phyloP scores from a whole-genome alignment of 306 rosid genomes.

The Glycine soja region DNA sequence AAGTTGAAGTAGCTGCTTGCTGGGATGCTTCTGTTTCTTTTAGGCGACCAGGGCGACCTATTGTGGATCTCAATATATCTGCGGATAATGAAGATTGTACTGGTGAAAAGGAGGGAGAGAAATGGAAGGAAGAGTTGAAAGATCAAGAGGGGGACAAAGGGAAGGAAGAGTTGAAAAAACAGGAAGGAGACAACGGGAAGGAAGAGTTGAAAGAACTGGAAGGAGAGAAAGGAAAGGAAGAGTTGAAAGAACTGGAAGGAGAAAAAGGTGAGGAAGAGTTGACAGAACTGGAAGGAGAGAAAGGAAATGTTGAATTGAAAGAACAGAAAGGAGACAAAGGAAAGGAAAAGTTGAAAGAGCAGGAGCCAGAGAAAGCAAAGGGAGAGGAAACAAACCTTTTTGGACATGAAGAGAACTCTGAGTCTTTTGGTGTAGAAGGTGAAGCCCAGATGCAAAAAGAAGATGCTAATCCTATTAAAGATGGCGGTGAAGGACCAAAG shows the following conservation, averaged over 20 bases:
- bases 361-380: conserved; percentile 33
- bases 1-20: conserved; percentile 37
- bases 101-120: conserved; percentile 46
- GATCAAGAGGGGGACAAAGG: conserved; percentile 12
- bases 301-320: conserved; percentile 23
- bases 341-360: conserved; percentile 44
- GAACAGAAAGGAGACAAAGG: conserved; percentile 18
- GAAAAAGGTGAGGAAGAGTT: conserved; percentile 32
- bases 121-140: conserved; percentile 34
- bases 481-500: conserved; percentile 46
- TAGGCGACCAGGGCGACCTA: conserved; percentile 27
- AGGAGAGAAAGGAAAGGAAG: not conserved
- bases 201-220: conserved; percentile 34
- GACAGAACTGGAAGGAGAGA: conserved; percentile 41
- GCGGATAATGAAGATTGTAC: conserved; percentile 40
- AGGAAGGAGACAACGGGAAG: conserved; percentile 21
- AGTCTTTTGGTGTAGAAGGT: conserved; percentile 37
- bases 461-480: conserved; percentile 45
- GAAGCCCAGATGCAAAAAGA: conserved; percentile 48
- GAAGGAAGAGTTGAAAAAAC: conserved; percentile 20
- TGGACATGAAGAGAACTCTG: conserved; percentile 44
- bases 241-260: not conserved
- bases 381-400: conserved; percentile 47
- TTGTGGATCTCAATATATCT: conserved; percentile 48
- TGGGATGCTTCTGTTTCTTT: conserved; percentile 47